phyloP scores from a whole-genome alignment of 148 eudicot genomes.

The Pharnaceum exiguum region DNA sequence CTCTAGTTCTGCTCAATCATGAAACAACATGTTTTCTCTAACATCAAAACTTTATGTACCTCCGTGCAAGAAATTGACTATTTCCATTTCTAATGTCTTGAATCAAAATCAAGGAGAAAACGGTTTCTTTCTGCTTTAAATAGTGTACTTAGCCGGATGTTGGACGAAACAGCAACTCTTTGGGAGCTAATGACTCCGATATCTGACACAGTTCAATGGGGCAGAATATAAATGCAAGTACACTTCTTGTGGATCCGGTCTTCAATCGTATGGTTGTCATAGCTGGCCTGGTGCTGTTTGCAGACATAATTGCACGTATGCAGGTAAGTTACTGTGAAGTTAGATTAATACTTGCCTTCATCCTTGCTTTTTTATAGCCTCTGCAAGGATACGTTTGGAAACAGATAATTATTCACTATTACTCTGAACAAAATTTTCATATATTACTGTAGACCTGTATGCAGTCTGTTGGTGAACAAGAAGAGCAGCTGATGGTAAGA shows the following conservation, averaged over 20 bases:
- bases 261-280: background rate
- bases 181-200: no score
- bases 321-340: no score
- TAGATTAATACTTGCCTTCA: background rate
- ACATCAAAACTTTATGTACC: no score
- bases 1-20: no score
- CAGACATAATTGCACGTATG: conserved; percentile 2
- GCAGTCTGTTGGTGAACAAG: background rate
- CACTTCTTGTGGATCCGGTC: background rate
- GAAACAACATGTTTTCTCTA: no score
- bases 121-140: no score
- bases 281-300: background rate
- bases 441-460: background rate
- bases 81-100: no score
- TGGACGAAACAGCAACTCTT: no score
- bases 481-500: conserved; percentile 7
- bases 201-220: background rate
- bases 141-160: no score
- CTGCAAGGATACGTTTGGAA: background rate
- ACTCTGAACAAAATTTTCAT: background rate
- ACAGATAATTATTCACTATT: background rate
- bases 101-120: no score
- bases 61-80: no score
- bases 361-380: no score
- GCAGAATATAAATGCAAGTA: background rate